Evolutionary conservation across 2,329 filamentous ascomycete species (phyloP).

Genomic region (Fusarium agapanthi): DNA sequence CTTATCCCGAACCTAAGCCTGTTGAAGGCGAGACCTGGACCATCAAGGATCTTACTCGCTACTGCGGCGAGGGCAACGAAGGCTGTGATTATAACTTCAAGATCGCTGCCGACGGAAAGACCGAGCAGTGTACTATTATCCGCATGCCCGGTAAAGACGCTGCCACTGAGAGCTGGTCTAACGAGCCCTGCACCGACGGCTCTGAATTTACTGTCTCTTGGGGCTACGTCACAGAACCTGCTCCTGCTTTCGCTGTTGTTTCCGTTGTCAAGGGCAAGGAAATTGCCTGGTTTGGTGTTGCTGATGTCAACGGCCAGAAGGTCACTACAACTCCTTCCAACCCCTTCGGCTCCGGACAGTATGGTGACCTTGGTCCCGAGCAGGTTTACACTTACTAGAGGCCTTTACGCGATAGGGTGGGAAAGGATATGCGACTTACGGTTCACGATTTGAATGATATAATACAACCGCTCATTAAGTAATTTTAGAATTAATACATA

Average conservation of each 20-base stretch:
- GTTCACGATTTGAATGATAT: background rate
- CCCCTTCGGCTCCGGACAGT: slow-evolving; percentile 29
- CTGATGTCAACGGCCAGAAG: slow-evolving; percentile 28
- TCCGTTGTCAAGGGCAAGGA: slow-evolving; percentile 28
- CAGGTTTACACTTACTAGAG: slow-evolving; percentile 33
- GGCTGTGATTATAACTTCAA: slow-evolving; percentile 34
- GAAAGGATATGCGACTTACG: background rate
- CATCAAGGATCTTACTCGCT: slow-evolving; percentile 27
- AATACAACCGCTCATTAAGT: background rate
- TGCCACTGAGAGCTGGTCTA: slow-evolving; percentile 26
- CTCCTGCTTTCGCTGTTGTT: slow-evolving; percentile 30
- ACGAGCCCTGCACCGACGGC: slow-evolving; percentile 20
- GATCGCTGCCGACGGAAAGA: slow-evolving; percentile 22
- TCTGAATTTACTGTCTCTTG: slow-evolving; percentile 27
- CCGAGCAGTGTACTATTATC: slow-evolving; percentile 25
- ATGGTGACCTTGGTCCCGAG: slow-evolving; percentile 21
- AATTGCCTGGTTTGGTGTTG: slow-evolving; percentile 34
- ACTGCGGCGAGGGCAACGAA: slow-evolving; percentile 14
- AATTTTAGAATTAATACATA: background rate
- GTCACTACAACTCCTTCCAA: slow-evolving; percentile 5
- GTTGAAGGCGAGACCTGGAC: slow-evolving; percentile 20
- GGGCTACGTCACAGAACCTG: slow-evolving; percentile 29
- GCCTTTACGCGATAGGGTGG: too few relatives aligned
- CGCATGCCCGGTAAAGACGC: slow-evolving; percentile 21
- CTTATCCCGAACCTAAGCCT: slow-evolving; percentile 6